Conservation (phyloP, 2,329 filamentous ascomycete species). For the Trichophyton equinum region DNA sequence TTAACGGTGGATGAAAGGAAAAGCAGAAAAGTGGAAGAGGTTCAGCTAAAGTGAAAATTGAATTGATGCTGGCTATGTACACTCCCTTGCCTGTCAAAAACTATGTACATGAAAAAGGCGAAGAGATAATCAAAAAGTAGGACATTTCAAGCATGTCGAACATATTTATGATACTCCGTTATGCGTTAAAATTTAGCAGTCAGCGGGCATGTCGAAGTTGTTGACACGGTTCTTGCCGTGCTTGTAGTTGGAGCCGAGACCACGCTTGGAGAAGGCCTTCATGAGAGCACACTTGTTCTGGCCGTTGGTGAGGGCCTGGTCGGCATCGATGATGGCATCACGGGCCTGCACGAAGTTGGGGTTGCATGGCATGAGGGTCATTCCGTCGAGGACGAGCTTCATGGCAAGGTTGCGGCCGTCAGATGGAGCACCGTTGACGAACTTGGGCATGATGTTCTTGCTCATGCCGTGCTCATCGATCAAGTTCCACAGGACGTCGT, state of each 20-base stretch:
- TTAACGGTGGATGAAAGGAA: not conserved
- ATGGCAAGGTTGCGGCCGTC: conserved; percentile 11
- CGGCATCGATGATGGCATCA: conserved; percentile 12
- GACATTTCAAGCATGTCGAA: not conserved
- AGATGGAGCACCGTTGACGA: conserved; percentile 8
- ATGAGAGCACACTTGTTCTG: conserved; percentile 10
- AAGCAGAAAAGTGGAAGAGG: not conserved
- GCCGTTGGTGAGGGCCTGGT: conserved; percentile 9
- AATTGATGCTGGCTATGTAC: not conserved
- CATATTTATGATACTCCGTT: not conserved
- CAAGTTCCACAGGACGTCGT: conserved; percentile 12
- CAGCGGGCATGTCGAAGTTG: conserved; percentile 3
- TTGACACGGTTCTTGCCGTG: not conserved
- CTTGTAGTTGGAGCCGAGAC: conserved; percentile 6
- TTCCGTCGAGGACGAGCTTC: conserved; percentile 12
- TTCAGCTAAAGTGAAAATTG: not conserved
- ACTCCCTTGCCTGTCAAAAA: conserved; percentile 5
- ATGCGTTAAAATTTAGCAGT: not conserved
- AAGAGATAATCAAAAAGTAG: not conserved
- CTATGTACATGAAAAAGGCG: conserved; percentile 8
- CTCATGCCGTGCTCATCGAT: conserved; percentile 12
- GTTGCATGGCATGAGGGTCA: conserved; percentile 13
- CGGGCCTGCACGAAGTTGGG: conserved; percentile 12
- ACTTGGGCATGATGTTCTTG: conserved; percentile 4
- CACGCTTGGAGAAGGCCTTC: conserved; percentile 11